These are phyloP conservation scores for Saccharomycopsis amapae DNA, from an alignment of 805 yeast genomes.

Conservation along the genomic window DNA sequence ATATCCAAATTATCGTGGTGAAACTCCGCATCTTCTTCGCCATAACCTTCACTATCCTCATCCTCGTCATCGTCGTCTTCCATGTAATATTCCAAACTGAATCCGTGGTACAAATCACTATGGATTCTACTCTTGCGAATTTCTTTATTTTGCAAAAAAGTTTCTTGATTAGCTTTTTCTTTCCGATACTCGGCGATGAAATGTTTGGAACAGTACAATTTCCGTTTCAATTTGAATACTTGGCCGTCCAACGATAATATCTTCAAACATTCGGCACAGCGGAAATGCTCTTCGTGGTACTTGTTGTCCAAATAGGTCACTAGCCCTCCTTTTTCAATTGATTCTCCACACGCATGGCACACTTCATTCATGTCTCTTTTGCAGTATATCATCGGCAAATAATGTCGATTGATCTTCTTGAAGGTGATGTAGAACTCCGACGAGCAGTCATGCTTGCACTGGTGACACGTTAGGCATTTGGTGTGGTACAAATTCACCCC, in stretches of 20 bases:
- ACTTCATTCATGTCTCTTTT: slow-evolving; percentile 19
- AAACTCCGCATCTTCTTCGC: slow-evolving; percentile 1
- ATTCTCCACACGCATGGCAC: slow-evolving; percentile 9
- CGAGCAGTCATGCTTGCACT: slow-evolving; percentile 17
- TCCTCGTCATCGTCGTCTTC: slow-evolving; percentile 6
- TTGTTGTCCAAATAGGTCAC: slow-evolving; percentile 18
- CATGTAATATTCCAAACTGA: slow-evolving; percentile 3
- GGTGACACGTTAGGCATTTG: slow-evolving; percentile 17
- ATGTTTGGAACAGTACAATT: slow-evolving; percentile 13
- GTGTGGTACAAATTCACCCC: slow-evolving; percentile 9
- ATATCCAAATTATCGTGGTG: slow-evolving; percentile 10
- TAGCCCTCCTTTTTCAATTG: slow-evolving; percentile 16
- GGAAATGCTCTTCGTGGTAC: slow-evolving; percentile 19
- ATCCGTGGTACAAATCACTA: slow-evolving; percentile 1
- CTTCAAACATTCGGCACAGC: slow-evolving; percentile 9
- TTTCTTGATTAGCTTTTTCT: slow-evolving; percentile 6
- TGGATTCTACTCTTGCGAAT: neutral
- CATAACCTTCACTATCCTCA: slow-evolving; percentile 3
- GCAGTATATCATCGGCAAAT: slow-evolving; percentile 19
- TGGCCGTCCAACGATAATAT: slow-evolving; percentile 1
- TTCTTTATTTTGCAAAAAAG: neutral
- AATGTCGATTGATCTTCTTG: slow-evolving; percentile 17
- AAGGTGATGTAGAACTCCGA: slow-evolving; percentile 18
- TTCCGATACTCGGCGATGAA: slow-evolving; percentile 11
- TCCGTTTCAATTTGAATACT: slow-evolving; percentile 14